phyloP scores from a whole-genome alignment of 139 green algal genomes.

The Ettlia oleoabundans region DNA sequence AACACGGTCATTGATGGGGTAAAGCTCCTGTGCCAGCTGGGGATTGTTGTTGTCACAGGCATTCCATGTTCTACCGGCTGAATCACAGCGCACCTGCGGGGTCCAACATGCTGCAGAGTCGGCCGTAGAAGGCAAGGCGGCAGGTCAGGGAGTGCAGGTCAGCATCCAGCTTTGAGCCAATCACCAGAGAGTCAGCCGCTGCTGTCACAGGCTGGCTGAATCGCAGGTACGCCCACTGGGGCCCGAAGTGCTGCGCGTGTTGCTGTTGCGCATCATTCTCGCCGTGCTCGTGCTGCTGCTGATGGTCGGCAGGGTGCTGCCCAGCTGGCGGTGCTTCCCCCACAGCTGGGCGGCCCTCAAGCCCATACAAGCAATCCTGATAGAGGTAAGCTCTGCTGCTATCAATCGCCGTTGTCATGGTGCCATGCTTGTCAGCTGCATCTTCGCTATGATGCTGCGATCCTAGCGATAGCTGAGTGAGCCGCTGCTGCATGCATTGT shows the following conservation, averaged over 20 bases:
- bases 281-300: background rate
- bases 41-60: too few relatives aligned
- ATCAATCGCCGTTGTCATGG: conserved; percentile 77
- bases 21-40: too few relatives aligned
- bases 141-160: conserved; percentile 76
- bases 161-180: conserved; percentile 88
- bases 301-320: conserved; percentile 13
- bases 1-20: too few relatives aligned
- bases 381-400: conserved; percentile 69
- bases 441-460: background rate
- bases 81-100: background rate
- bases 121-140: conserved; percentile 90
- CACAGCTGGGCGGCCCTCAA: conserved; percentile 69
- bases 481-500: conserved; percentile 32
- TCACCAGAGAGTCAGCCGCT: conserved; percentile 77
- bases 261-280: background rate
- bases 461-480: conserved; percentile 11
- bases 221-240: conserved; percentile 81
- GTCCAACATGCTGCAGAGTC: conserved; percentile 62
- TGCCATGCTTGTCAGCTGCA: conserved; percentile 45
- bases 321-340: conserved; percentile 6
- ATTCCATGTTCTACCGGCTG: too few relatives aligned
- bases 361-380: conserved; percentile 76
- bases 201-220: conserved; percentile 88
- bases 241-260: conserved; percentile 57